Percentiles rank a stretch among this genome's conserved stretches.
These are phyloP conservation scores for Akanthomyces lecanii DNA, from an alignment of 2,329 filamentous ascomycete species.

Conservation along the genomic window DNA sequence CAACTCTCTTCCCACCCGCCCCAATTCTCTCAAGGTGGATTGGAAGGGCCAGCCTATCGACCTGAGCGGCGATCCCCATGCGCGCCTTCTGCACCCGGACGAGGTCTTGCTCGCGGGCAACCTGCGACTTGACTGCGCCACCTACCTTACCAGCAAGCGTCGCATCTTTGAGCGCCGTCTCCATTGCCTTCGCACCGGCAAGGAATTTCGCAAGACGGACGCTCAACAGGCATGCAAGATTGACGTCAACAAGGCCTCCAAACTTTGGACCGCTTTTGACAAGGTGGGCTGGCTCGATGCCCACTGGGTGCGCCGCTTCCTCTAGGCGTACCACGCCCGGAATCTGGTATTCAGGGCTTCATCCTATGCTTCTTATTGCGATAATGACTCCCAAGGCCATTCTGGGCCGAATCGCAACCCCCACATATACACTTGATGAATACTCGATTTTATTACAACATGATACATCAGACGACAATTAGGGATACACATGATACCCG, in stretches of 20 bases:
- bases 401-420: neutral
- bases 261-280: slow-evolving; percentile 85
- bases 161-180: slow-evolving; percentile 80
- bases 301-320: slow-evolving; percentile 37
- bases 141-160: slow-evolving; percentile 88
- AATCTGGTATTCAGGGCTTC: slow-evolving; percentile 9
- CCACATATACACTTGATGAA: slow-evolving; percentile 21
- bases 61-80: slow-evolving; percentile 66
- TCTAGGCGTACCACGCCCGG: slow-evolving; percentile 23
- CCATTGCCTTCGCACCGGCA: slow-evolving; percentile 61
- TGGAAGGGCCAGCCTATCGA: slow-evolving; percentile 82
- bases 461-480: slow-evolving; percentile 30
- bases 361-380: slow-evolving; percentile 8
- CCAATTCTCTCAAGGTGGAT: slow-evolving; percentile 74
- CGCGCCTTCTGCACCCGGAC: slow-evolving; percentile 67
- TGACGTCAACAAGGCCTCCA: slow-evolving; percentile 95
- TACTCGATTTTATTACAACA: slow-evolving; percentile 28
- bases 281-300: slow-evolving; percentile 76
- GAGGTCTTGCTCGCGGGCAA: slow-evolving; percentile 74
- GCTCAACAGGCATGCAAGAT: slow-evolving; percentile 97
- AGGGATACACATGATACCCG: slow-evolving; percentile 37
- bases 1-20: slow-evolving; percentile 59
- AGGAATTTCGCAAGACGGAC: slow-evolving; percentile 92
- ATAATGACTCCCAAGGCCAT: neutral
- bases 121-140: slow-evolving; percentile 78